These are phyloP conservation scores for Cercospora sp. DNA, from an alignment of 2,329 filamentous ascomycete species.

Conservation along the genomic window DNA sequence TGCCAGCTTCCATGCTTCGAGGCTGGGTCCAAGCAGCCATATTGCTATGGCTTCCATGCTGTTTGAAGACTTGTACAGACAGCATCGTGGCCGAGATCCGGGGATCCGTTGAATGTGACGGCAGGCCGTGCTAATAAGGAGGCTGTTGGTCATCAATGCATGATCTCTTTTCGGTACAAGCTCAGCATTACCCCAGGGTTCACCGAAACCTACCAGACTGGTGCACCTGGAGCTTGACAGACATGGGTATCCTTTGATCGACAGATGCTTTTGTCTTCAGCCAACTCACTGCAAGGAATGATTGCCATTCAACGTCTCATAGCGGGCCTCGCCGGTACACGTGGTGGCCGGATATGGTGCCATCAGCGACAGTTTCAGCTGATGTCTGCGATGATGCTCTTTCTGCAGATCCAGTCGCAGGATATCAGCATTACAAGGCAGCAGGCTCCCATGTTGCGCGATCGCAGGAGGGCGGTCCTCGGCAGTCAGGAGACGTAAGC, in stretches of 20 bases:
- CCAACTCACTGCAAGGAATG: not conserved
- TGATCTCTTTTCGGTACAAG: not conserved
- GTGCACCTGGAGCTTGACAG: not conserved
- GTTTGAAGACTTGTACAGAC: not conserved
- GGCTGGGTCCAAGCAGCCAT: not conserved
- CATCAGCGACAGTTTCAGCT: not conserved
- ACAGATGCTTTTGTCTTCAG: not conserved
- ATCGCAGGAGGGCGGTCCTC: not conserved
- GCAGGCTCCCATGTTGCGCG: not conserved
- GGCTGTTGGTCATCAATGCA: slow-evolving; percentile 6
- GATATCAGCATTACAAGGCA: not conserved
- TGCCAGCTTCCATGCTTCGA: not conserved
- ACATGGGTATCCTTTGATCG: not conserved
- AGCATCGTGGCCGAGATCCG: not conserved
- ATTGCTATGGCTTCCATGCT: not conserved
- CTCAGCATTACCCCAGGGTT: not conserved
- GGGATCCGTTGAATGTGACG: not conserved
- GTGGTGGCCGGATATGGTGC: not conserved
- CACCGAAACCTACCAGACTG: not conserved
- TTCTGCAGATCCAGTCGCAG: not conserved
- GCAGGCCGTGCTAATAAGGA: not conserved
- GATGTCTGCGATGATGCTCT: not conserved
- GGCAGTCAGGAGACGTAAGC: not conserved
- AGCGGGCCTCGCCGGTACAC: not conserved
- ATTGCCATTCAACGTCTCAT: not conserved